These are phyloP conservation scores for Phaeotremella skinneri DNA, from an alignment of 768 basidiomycete species.

Conservation along the genomic window DNA sequence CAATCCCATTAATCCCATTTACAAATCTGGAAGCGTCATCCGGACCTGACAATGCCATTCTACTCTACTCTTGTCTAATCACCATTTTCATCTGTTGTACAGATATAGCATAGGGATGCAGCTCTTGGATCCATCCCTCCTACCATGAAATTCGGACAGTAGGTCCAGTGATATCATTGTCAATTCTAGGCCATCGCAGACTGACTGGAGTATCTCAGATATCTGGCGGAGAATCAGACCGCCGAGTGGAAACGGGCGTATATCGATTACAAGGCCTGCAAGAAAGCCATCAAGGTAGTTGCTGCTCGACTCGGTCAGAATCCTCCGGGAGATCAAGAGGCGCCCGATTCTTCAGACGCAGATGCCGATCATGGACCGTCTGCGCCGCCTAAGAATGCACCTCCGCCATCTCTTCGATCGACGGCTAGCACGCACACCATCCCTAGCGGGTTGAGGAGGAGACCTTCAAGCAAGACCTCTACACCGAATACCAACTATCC, in stretches of 20 bases:
- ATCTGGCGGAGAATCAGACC: slow-evolving; percentile 45
- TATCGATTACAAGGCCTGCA: slow-evolving; percentile 50
- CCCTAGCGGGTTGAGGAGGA: slow-evolving; percentile 8
- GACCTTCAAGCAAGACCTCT: not conserved
- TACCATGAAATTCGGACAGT: slow-evolving; percentile 29
- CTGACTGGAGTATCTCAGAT: slow-evolving; percentile 19
- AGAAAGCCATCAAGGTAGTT: slow-evolving; percentile 50
- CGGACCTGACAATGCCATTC: too few species aligned
- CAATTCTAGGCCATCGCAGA: not conserved
- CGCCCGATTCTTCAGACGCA: slow-evolving; percentile 68
- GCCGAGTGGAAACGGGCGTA: slow-evolving; percentile 53
- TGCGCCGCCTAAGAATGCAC: slow-evolving; percentile 25
- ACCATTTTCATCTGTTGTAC: not conserved
- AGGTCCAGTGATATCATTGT: slow-evolving; percentile 4
- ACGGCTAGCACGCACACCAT: not conserved
- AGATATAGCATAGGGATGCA: not conserved
- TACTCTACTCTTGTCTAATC: too few species aligned
- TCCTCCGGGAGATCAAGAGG: slow-evolving; percentile 69
- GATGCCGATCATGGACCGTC: slow-evolving; percentile 57
- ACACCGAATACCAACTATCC: not conserved
- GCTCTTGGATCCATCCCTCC: not conserved
- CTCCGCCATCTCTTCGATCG: not conserved
- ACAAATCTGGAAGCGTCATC: too few species aligned
- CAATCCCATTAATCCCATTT: too few species aligned
- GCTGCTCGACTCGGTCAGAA: slow-evolving; percentile 28